These are phyloP conservation scores for Kwoniella heveanensis DNA, from an alignment of 768 basidiomycete genomes.

Conservation along the genomic window DNA sequence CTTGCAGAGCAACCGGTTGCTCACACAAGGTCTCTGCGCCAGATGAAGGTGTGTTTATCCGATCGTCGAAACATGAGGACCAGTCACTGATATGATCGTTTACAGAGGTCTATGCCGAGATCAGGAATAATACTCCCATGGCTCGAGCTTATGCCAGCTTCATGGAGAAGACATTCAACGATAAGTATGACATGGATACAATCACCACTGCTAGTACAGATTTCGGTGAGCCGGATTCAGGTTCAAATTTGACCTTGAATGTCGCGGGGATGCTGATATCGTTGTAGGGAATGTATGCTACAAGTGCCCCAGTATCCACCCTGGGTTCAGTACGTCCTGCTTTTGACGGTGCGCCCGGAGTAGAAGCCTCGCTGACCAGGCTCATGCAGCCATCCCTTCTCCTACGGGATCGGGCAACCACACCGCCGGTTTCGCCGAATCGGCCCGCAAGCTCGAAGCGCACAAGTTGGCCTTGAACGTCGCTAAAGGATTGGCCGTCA, in stretches of 20 bases:
- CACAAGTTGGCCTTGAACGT: constrained; percentile 43
- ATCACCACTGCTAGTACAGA: constrained; percentile 35
- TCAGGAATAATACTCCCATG: constrained; percentile 30
- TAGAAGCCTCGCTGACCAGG: constrained; percentile 12
- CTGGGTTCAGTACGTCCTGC: constrained; percentile 15
- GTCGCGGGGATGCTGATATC: constrained; percentile 2
- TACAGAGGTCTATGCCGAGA: constrained; percentile 34
- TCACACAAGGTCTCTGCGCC: constrained; percentile 59
- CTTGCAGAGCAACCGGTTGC: constrained; percentile 64
- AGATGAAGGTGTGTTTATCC: constrained; percentile 23
- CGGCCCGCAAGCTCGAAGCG: constrained; percentile 39
- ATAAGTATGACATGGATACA: constrained; percentile 20
- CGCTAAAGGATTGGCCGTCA: constrained; percentile 24
- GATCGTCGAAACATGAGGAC: neutral
- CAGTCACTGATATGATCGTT: neutral
- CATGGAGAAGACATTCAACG: constrained; percentile 29
- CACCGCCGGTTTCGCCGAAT: constrained; percentile 39
- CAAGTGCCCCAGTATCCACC: constrained; percentile 14
- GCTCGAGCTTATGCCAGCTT: constrained; percentile 23
- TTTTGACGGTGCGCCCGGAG: too few relatives aligned
- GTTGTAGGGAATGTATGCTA: constrained; percentile 19
- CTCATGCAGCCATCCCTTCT: constrained; percentile 26
- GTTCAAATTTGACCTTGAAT: constrained; percentile 1
- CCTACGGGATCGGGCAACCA: constrained; percentile 35
- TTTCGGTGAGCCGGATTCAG: constrained; percentile 21